Evolutionary conservation across 345 rosid genomes (phyloP).

Genomic region (Eucalyptus cloeziana): DNA sequence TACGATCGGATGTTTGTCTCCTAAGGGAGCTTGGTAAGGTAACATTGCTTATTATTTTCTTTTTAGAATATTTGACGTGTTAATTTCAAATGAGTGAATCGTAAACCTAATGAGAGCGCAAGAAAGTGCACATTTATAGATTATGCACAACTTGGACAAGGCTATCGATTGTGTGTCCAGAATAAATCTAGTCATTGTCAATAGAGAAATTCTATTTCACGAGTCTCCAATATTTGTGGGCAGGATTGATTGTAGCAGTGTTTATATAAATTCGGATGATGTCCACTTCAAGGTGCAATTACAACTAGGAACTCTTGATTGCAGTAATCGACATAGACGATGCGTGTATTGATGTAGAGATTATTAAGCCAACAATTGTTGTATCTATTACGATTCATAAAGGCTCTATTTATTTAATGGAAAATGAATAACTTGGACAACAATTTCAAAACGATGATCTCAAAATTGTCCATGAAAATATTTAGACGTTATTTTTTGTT

Average conservation of each 20-base stretch:
- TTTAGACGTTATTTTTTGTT: no score
- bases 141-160: not conserved
- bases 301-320: not conserved
- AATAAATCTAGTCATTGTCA: no score
- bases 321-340: fast-evolving
- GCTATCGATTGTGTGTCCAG: not conserved
- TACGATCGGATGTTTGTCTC: not conserved
- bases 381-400: no score
- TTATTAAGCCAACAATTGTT: not conserved
- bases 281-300: not conserved
- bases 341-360: not conserved
- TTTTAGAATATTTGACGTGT: not conserved
- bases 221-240: not conserved
- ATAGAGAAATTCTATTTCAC: no score
- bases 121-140: not conserved
- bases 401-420: no score
- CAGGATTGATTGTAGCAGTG: not conserved
- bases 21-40: not conserved
- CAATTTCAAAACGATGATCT: no score
- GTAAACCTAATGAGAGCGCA: not conserved
- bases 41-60: no score
- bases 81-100: not conserved
- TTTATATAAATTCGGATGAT: not conserved
- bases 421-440: no score
- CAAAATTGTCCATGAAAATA: no score